Percentiles rank a stretch among this genome's conserved stretches.
phyloP scores from a whole-genome alignment of 495 filamentous ascomycete species.

The Aspergillus sparsus region DNA sequence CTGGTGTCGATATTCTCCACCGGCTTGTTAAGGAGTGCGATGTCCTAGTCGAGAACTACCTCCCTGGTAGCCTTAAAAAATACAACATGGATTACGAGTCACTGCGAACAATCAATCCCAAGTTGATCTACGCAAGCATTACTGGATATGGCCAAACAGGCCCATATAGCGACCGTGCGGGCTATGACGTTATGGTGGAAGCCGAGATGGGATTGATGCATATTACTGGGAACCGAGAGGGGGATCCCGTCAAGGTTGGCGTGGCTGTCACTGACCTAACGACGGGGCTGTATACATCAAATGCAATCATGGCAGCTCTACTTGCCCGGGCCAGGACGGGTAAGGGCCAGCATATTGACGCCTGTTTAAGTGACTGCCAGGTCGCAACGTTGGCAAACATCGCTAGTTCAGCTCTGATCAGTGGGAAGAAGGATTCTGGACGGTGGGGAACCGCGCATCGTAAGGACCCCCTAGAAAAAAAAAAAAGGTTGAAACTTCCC shows the following conservation, averaged over 20 bases:
- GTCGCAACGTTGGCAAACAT: slow-evolving; percentile 91
- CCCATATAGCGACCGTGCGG: slow-evolving; percentile 83
- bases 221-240: slow-evolving; percentile 85
- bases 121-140: slow-evolving; percentile 67
- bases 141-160: slow-evolving; percentile 88
- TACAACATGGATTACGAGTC: slow-evolving; percentile 86
- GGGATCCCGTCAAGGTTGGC: slow-evolving; percentile 94
- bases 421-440: slow-evolving; percentile 81
- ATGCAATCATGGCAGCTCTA: slow-evolving; percentile 92
- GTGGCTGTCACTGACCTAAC: slow-evolving; percentile 96
- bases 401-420: slow-evolving; percentile 87
- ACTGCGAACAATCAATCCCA: slow-evolving; percentile 75
- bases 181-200: slow-evolving; percentile 99
- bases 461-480: slow-evolving; percentile 43
- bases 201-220: slow-evolving; percentile 99
- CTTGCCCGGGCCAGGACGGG: slow-evolving; percentile 67
- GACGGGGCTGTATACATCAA: slow-evolving; percentile 95
- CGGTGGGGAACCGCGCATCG: slow-evolving; percentile 96
- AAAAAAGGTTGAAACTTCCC: no score
- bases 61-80: slow-evolving; percentile 87
- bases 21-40: slow-evolving; percentile 81
- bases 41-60: slow-evolving; percentile 95
- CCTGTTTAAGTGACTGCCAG: slow-evolving; percentile 88
- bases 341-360: slow-evolving; percentile 90
- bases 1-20: slow-evolving; percentile 83